Evolutionary conservation across 306 rosid genomes (phyloP).

Genomic region (Oemleria cerasiformis): DNA sequence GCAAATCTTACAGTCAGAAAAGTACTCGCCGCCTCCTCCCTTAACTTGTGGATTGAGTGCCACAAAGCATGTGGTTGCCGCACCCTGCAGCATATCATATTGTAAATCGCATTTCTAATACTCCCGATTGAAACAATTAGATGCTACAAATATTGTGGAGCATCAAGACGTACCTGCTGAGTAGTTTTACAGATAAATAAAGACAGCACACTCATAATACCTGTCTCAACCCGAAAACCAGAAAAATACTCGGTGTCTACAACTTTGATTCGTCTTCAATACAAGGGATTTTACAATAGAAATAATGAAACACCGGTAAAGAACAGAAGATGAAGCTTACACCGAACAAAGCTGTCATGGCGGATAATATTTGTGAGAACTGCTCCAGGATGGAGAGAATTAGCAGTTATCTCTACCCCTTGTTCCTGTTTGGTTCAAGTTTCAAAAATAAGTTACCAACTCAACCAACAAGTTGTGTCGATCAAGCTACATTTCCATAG

Average conservation of each 20-base stretch:
- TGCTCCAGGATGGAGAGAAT: constrained; percentile 40
- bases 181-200: no score
- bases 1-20: constrained; percentile 30
- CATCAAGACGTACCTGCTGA: no score
- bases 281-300: not conserved
- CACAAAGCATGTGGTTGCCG: constrained; percentile 65
- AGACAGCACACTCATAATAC: no score
- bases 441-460: not conserved
- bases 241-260: not conserved
- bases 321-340: constrained; percentile 26
- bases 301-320: not conserved
- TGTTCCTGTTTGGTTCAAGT: constrained; percentile 24
- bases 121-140: no score
- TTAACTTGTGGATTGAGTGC: constrained; percentile 49
- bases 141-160: no score
- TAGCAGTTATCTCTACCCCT: constrained; percentile 34
- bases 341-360: constrained; percentile 30
- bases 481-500: no score
- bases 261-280: no score
- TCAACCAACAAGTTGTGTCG: no score
- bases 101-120: no score
- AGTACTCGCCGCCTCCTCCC: constrained; percentile 6
- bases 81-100: constrained; percentile 35
- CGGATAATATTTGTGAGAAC: constrained; percentile 33
- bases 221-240: no score